Evolutionary conservation across 2,329 filamentous ascomycete species (phyloP).

Genomic region (Colletotrichum tropicicola): DNA sequence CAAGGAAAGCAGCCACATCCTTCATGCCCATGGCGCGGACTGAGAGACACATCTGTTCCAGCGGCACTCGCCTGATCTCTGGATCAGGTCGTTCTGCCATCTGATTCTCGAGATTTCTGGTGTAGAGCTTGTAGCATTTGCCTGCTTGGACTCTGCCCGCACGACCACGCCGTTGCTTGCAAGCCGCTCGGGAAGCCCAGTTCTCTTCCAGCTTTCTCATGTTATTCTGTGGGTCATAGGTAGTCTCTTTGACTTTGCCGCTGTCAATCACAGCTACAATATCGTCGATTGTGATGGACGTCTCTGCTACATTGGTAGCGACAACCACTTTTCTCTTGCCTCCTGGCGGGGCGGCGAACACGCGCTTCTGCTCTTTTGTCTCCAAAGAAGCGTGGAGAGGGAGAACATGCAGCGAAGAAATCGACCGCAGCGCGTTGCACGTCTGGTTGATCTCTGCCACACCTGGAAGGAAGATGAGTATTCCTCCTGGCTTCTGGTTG

Average conservation of each 20-base stretch:
- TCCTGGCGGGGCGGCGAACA: constrained; percentile 79
- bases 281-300: constrained; percentile 98
- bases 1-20: constrained; percentile 83
- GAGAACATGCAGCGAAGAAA: constrained; percentile 75
- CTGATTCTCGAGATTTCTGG: constrained; percentile 81
- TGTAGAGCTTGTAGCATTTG: constrained; percentile 95
- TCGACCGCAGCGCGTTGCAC: constrained; percentile 71
- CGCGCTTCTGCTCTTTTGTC: constrained; percentile 85
- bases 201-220: constrained; percentile 95
- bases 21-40: constrained; percentile 94
- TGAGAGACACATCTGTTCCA: constrained; percentile 93
- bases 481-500: constrained; percentile 78
- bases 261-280: constrained; percentile 96
- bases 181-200: constrained; percentile 93
- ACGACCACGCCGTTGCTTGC: constrained; percentile 92
- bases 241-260: constrained; percentile 95
- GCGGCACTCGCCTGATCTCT: constrained; percentile 89
- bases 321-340: constrained; percentile 93
- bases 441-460: constrained; percentile 90
- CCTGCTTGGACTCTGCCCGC: constrained; percentile 93
- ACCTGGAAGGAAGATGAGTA: constrained; percentile 95
- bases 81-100: constrained; percentile 92
- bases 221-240: constrained; percentile 89
- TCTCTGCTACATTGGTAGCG: constrained; percentile 97
- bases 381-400: constrained; percentile 93